A percentile compares a stretch with the other conserved stretches of the same genome.
Conservation (phyloP, 441 rosid genomes). For the Gossypium laxum region DNA sequence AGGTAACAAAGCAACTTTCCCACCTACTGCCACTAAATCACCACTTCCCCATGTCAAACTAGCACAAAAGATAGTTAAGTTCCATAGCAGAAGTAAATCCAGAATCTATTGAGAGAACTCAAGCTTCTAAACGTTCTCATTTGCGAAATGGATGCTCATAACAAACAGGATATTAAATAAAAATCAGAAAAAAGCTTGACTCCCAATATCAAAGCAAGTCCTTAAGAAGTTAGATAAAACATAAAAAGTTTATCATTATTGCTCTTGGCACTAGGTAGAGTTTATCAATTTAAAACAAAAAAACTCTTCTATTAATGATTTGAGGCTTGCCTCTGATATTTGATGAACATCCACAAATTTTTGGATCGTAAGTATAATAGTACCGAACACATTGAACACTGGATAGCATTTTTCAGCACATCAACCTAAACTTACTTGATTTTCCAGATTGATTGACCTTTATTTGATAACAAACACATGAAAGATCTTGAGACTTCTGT, state of each 20-base stretch:
- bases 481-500: slow-evolving; percentile 40
- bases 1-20: neutral
- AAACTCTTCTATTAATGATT: neutral
- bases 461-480: slow-evolving; percentile 61
- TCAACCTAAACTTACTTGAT: slow-evolving; percentile 46
- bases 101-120: neutral
- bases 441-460: slow-evolving; percentile 72
- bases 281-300: neutral
- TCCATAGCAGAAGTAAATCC: slow-evolving; percentile 5
- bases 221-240: neutral
- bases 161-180: neutral
- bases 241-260: neutral
- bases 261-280: neutral
- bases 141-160: neutral
- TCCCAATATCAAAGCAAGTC: neutral
- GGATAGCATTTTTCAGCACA: neutral
- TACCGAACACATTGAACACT: neutral
- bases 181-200: slow-evolving; percentile 1
- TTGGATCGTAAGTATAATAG: neutral
- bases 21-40: neutral
- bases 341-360: neutral
- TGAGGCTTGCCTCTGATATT: neutral
- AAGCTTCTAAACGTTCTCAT: neutral
- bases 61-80: neutral
- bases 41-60: neutral